A percentile compares a stretch with the other conserved stretches of the same genome.
Conservation (phyloP, 2,329 filamentous ascomycete species). For the Trichophyton simii region DNA sequence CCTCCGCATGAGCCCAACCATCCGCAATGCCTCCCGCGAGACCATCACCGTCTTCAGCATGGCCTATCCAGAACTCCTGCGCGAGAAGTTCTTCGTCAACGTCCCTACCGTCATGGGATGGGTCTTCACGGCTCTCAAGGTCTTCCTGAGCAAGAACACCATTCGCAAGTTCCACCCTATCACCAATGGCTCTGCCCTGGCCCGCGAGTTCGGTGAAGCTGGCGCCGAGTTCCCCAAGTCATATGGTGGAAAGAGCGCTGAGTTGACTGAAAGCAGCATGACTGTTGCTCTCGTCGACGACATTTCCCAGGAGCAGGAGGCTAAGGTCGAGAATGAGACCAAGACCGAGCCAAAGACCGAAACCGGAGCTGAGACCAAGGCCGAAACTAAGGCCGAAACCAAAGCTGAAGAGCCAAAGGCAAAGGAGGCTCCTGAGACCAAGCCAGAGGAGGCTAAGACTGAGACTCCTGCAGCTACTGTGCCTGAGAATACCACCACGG, state of each 20-base stretch:
- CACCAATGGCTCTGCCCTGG: conserved; percentile 58
- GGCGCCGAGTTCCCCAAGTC: conserved; percentile 55
- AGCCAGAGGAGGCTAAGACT: conserved; percentile 13
- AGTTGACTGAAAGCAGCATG: conserved; percentile 32
- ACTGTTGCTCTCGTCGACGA: conserved; percentile 23
- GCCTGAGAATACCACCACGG: not conserved
- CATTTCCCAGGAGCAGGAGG: conserved; percentile 10
- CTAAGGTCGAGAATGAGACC: conserved; percentile 11
- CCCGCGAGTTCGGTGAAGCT: conserved; percentile 46
- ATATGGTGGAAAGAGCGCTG: conserved; percentile 62
- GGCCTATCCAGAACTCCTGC: conserved; percentile 79
- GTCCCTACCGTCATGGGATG: conserved; percentile 86
- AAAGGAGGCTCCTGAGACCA: conserved; percentile 12
- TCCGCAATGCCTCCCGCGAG: conserved; percentile 64
- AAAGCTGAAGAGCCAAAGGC: conserved; percentile 11
- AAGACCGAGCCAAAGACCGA: conserved; percentile 14
- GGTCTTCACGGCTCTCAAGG: conserved; percentile 62
- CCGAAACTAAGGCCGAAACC: conserved; percentile 16
- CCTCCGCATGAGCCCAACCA: conserved; percentile 62
- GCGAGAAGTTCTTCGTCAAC: conserved; percentile 92
- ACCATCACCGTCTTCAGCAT: conserved; percentile 70
- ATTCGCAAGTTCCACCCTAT: conserved; percentile 70
- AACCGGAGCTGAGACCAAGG: conserved; percentile 14
- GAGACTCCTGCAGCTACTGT: conserved; percentile 2
- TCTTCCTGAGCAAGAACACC: conserved; percentile 60